Evolutionary conservation across 371 early-diverging fungal genomes (phyloP).

Genomic region (Batkoa obscura): DNA sequence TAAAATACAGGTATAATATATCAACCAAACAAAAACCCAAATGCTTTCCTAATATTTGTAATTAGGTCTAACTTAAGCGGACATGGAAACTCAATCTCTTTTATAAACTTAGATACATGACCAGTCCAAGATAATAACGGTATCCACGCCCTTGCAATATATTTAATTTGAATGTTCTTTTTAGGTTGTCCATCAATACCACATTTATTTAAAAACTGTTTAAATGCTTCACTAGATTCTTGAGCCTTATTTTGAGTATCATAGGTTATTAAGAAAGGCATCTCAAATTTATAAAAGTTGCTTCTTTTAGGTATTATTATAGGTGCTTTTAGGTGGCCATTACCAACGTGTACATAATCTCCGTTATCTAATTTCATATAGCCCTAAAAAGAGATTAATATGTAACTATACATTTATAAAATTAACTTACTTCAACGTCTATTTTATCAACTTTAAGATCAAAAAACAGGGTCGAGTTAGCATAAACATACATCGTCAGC

Average conservation of each 20-base stretch:
- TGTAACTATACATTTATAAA: neutral
- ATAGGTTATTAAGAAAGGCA: neutral
- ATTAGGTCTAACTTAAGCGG: neutral
- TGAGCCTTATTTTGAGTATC: neutral
- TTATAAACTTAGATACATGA: neutral
- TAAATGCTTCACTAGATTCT: neutral
- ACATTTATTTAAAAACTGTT: slow-evolving; percentile 2
- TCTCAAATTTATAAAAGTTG: neutral
- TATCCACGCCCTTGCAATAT: neutral
- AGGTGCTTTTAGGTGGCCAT: neutral
- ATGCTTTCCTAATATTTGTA: neutral
- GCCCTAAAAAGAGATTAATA: neutral
- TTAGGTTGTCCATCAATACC: neutral
- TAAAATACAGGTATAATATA: no score
- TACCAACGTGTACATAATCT: neutral
- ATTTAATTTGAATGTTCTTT: neutral
- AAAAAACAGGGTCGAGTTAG: neutral
- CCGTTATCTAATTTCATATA: slow-evolving; percentile 1
- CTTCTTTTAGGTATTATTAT: neutral
- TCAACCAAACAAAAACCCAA: slow-evolving; percentile 31
- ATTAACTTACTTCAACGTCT: neutral
- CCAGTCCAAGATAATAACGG: neutral
- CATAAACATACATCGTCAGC: neutral
- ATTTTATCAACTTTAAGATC: neutral
- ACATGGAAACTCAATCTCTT: neutral